Conservation (phyloP, 805 yeast genomes). For the Kodamaea leandrae region DNA sequence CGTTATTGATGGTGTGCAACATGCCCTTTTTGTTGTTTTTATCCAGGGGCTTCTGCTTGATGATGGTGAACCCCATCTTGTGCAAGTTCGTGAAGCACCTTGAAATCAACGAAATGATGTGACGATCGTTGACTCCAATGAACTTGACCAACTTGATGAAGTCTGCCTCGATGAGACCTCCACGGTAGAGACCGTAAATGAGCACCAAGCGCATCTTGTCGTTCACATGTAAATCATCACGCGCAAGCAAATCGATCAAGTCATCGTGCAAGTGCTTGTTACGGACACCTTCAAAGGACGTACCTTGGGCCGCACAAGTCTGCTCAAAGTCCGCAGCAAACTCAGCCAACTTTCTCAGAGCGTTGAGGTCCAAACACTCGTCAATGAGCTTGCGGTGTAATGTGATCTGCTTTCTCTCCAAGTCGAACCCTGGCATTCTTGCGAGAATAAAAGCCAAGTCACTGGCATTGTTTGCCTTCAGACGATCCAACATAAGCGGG, state of each 20-base stretch:
- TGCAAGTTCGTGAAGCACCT: conserved; percentile 41
- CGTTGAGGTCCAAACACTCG: conserved; percentile 60
- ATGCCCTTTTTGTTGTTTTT: conserved; percentile 48
- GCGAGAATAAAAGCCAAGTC: conserved; percentile 78
- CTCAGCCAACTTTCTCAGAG: conserved; percentile 58
- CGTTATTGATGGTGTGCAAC: conserved; percentile 55
- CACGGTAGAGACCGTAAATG: conserved; percentile 74
- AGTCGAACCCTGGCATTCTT: conserved; percentile 63
- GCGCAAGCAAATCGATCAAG: conserved; percentile 52
- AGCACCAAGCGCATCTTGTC: conserved; percentile 77
- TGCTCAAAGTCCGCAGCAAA: conserved; percentile 82
- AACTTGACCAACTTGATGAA: conserved; percentile 64
- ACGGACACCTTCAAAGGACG: conserved; percentile 63
- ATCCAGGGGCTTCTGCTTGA: conserved; percentile 39
- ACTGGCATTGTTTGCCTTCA: conserved; percentile 60
- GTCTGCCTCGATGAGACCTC: conserved; percentile 76
- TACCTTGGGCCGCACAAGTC: conserved; percentile 69
- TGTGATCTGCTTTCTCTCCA: conserved; percentile 58
- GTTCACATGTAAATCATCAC: conserved; percentile 47
- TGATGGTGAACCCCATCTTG: conserved; percentile 55
- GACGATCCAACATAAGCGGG: conserved; percentile 70
- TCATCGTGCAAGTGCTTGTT: conserved; percentile 59
- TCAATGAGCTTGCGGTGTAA: conserved; percentile 62
- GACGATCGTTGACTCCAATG: conserved; percentile 42
- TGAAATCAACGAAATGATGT: conserved; percentile 58